Base-by-base conservation (phyloP, 2,329 filamentous ascomycete species). In the Lojkania enalia region DNA sequence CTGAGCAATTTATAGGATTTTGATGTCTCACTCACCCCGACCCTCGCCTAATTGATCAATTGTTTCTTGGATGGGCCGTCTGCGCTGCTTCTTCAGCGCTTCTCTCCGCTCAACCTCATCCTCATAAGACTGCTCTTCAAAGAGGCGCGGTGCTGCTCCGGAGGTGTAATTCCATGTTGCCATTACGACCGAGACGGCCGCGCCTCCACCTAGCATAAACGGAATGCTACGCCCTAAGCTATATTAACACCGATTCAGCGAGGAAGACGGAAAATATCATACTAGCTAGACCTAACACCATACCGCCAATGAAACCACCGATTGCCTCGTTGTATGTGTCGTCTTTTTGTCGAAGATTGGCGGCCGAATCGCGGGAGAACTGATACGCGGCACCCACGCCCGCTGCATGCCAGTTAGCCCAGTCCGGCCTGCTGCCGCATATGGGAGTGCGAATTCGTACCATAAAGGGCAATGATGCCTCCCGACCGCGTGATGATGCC, bases 331-430 rank as follows among this genome's bases (percentile, higher is more conserved):
- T 94, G 74, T 81, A 86, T 55, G 78, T 76, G 67, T 96, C 91
- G 47, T 96, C 83, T 75, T 87, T 90, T 72, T 90, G 80, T 63
- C 90, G 85, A 55, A 96, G 76, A 74, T 96, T 96, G 70, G 89
- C 88, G 35, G 86, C 79, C 38, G 88, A 87, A 58, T 80, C 81
- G 60, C 81, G 85, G 59, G 85, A 79, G 76, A 96, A 96, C 61
- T 83, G 80, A 72, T 90, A 95, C 50, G 85, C 80, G 61, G 82
- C 84, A 63, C 88, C 87, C 71, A 85, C 82, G 30, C 83, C 82
- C 64, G 84, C 88, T 91, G 59, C 41, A 54, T 35, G n/a, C 48
- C 56, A 60, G 65, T 69, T 63, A 67, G 64, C 54, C 44, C 42
- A 20, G 20, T 25, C 14, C 31, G 16, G 14, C 20, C 38, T 13